Conservation (phyloP, 441 rosid species). For the Aquilaria agallochum region DNA sequence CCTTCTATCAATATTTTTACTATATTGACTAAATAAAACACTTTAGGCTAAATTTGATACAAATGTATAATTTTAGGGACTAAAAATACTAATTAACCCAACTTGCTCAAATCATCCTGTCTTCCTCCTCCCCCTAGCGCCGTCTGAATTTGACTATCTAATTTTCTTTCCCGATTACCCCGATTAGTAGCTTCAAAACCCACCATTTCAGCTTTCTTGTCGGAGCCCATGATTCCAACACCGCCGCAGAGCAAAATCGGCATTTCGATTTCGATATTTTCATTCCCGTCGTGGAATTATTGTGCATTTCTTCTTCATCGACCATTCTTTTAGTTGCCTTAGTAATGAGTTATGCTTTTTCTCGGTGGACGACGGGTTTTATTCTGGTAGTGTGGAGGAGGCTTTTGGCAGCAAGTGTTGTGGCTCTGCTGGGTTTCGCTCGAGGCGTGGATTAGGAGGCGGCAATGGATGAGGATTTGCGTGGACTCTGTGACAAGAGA, state of each 20-base stretch:
- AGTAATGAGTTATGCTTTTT: slow-evolving; percentile 39
- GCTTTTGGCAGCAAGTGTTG: slow-evolving; percentile 46
- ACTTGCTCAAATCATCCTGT: too few relatives aligned
- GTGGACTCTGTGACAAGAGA: slow-evolving; percentile 32
- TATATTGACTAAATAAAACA: too few relatives aligned
- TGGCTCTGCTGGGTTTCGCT: slow-evolving; percentile 45
- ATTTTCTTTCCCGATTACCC: slow-evolving; percentile 11
- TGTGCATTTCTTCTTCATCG: slow-evolving; percentile 54
- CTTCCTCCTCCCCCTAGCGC: slow-evolving; percentile 22
- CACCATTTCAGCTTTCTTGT: slow-evolving; percentile 16
- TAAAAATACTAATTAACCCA: too few relatives aligned
- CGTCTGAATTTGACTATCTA: slow-evolving; percentile 11
- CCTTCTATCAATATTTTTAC: too few relatives aligned
- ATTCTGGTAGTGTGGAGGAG: slow-evolving; percentile 46
- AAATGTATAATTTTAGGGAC: too few relatives aligned
- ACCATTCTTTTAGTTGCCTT: slow-evolving; percentile 39
- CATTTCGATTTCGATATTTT: slow-evolving; percentile 39
- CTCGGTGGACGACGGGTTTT: slow-evolving; percentile 24
- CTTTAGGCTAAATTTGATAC: too few relatives aligned
- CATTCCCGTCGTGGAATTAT: slow-evolving; percentile 46
- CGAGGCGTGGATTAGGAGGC: slow-evolving; percentile 64
- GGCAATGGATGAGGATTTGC: slow-evolving; percentile 62
- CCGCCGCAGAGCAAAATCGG: slow-evolving; percentile 16
- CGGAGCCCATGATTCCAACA: slow-evolving; percentile 32
- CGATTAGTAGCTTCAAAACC: slow-evolving; percentile 6